phyloP scores from a whole-genome alignment of 169 alveolate genomes.

The Plasmodium knowlesi region DNA sequence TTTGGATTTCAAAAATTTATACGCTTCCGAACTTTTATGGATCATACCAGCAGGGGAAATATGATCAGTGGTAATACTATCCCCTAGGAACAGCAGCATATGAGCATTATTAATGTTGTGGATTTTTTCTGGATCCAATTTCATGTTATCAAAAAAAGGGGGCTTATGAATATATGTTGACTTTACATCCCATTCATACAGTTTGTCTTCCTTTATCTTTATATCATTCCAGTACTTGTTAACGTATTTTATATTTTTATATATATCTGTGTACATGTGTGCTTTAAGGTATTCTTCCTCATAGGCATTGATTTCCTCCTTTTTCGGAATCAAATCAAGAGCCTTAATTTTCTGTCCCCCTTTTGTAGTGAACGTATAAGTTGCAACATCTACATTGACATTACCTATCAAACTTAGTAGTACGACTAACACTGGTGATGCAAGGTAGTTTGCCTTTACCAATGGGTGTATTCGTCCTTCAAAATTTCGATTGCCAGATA shows the following conservation, averaged over 20 bases:
- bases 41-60: conserved; percentile 98
- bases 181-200: conserved; percentile 93
- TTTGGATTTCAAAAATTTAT: conserved; percentile 87
- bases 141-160: conserved; percentile 92
- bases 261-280: conserved; percentile 93
- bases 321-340: conserved; percentile 94
- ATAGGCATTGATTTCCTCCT: conserved; percentile 86
- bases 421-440: conserved; percentile 97
- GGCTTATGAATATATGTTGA: conserved; percentile 96
- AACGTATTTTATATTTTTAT: conserved; percentile 91
- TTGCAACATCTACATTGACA: conserved; percentile 92
- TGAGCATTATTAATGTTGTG: conserved; percentile 83
- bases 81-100: conserved; percentile 91
- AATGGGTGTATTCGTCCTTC: conserved; percentile 97
- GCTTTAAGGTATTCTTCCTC: conserved; percentile 90
- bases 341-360: conserved; percentile 91
- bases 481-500: conserved; percentile 96
- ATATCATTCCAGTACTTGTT: conserved; percentile 94
- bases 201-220: conserved; percentile 89
- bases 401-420: conserved; percentile 97
- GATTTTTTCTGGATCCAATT: conserved; percentile 48
- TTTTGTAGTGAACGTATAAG: conserved; percentile 91
- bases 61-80: conserved; percentile 97
- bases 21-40: conserved; percentile 95
- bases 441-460: conserved; percentile 96